A percentile compares a stretch with the other conserved stretches of the same genome.
These are phyloP conservation scores for Podospora fimiseda DNA, from an alignment of 495 filamentous ascomycete genomes.

Conservation along the genomic window DNA sequence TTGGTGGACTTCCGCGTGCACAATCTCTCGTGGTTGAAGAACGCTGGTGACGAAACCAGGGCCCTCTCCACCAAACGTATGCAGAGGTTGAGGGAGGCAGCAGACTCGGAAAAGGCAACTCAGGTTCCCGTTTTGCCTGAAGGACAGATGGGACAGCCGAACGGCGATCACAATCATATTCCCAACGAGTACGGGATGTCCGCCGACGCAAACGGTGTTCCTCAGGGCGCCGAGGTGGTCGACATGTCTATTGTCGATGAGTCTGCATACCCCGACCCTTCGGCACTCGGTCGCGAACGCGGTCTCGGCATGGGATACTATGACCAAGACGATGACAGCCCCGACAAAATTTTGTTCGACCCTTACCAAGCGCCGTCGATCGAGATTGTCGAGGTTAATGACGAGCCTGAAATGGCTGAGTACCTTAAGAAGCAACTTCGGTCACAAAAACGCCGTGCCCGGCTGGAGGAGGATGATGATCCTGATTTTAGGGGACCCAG, in stretches of 20 bases:
- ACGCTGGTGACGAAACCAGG: slow-evolving; percentile 42
- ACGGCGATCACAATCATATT: slow-evolving; percentile 24
- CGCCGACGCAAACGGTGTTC: slow-evolving; percentile 7
- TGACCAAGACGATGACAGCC: slow-evolving; percentile 42
- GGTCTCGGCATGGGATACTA: slow-evolving; percentile 52
- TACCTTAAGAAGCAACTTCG: slow-evolving; percentile 43
- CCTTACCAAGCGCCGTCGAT: slow-evolving; percentile 40
- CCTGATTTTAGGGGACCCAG: slow-evolving; percentile 38
- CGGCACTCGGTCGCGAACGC: slow-evolving; percentile 34
- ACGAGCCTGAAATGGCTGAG: slow-evolving; percentile 39
- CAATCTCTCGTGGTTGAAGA: slow-evolving; percentile 70
- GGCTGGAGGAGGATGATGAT: slow-evolving; percentile 40
- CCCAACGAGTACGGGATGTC: slow-evolving; percentile 28
- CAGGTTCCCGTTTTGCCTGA: slow-evolving; percentile 23
- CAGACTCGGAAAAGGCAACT: slow-evolving; percentile 45
- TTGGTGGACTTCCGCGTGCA: slow-evolving; percentile 79
- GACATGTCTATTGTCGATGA: slow-evolving; percentile 29
- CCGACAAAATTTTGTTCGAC: slow-evolving; percentile 45
- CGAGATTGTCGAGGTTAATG: slow-evolving; percentile 28
- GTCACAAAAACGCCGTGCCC: slow-evolving; percentile 38
- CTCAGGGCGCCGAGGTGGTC: slow-evolving; percentile 15
- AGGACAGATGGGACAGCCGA: slow-evolving; percentile 24
- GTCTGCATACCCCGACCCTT: slow-evolving; percentile 45
- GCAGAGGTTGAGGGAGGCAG: slow-evolving; percentile 44
- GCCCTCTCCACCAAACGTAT: slow-evolving; percentile 45